These are phyloP conservation scores for Rubus idaeus DNA, from an alignment of 306 rosid genomes.

Conservation along the genomic window DNA sequence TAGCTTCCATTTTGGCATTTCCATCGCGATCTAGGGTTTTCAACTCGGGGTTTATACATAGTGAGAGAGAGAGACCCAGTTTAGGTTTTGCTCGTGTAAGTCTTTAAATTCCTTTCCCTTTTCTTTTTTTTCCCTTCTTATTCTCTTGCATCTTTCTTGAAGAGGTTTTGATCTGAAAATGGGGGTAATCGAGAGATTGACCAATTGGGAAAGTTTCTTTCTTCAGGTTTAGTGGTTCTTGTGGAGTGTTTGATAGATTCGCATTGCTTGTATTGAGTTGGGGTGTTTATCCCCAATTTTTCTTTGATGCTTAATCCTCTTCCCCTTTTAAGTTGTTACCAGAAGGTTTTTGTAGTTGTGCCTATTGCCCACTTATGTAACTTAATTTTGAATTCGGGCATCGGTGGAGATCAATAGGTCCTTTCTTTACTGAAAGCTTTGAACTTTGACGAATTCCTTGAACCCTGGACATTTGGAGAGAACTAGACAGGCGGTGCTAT, in stretches of 20 bases:
- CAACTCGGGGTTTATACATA: conserved; percentile 41
- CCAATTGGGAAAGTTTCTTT: not conserved
- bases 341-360: not conserved
- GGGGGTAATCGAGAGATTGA: conserved; percentile 19
- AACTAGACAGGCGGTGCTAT: conserved; percentile 4
- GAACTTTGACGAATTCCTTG: conserved; percentile 9
- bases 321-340: not conserved
- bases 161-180: conserved; percentile 22
- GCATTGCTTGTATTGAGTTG: conserved; percentile 24
- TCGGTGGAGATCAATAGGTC: conserved; percentile 10
- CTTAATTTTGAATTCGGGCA: conserved; percentile 2
- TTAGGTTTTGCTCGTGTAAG: conserved; percentile 20
- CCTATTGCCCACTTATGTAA: not conserved
- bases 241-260: conserved; percentile 19
- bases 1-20: conserved; percentile 32
- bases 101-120: conserved; percentile 17
- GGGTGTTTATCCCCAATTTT: not conserved
- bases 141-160: conserved; percentile 4
- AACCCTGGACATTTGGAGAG: conserved; percentile 20
- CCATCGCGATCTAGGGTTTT: conserved; percentile 59
- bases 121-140: not conserved
- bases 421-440: conserved; percentile 8
- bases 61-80: conserved; percentile 20
- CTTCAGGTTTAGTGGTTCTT: conserved; percentile 12
- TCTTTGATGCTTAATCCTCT: not conserved